These are phyloP conservation scores for Helenozyma baotianmanensis DNA, from an alignment of 805 yeast genomes.

Conservation along the genomic window DNA sequence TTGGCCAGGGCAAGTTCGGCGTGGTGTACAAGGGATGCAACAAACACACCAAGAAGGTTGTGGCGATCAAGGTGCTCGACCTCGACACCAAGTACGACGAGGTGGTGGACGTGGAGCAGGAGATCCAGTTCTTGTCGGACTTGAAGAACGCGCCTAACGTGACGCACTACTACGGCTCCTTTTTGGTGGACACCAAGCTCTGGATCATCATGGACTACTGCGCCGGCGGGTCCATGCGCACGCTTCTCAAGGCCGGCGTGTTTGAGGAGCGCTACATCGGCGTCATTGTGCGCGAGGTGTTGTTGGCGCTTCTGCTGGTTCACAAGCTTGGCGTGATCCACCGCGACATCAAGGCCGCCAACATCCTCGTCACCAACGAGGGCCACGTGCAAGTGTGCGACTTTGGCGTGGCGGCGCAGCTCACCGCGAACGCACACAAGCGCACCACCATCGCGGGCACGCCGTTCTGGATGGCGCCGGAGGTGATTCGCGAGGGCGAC, in stretches of 20 bases:
- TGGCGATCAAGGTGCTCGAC: constrained; percentile 90
- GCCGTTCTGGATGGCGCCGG: constrained; percentile 99
- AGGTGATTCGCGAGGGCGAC: constrained; percentile 88
- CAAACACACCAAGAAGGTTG: constrained; percentile 65
- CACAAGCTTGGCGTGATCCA: constrained; percentile 91
- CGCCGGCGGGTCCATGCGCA: constrained; percentile 92
- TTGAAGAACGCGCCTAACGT: constrained; percentile 85
- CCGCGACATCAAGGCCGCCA: constrained; percentile 95
- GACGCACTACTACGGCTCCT: constrained; percentile 87
- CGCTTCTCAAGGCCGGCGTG: constrained; percentile 79
- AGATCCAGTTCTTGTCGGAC: constrained; percentile 79
- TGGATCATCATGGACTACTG: constrained; percentile 99
- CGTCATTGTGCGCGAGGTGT: constrained; percentile 78
- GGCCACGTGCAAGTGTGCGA: constrained; percentile 93
- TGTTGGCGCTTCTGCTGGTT: constrained; percentile 72
- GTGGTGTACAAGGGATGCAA: constrained; percentile 87
- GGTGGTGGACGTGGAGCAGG: constrained; percentile 90
- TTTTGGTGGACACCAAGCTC: constrained; percentile 78
- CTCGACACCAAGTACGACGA: constrained; percentile 93
- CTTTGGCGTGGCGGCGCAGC: constrained; percentile 96
- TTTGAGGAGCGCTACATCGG: constrained; percentile 82
- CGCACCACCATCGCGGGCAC: constrained; percentile 95
- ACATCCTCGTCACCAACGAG: constrained; percentile 80
- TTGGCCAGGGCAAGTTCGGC: constrained; percentile 97
- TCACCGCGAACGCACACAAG: constrained; percentile 67